A percentile compares a stretch with the other conserved stretches of the same genome.
phyloP scores from a whole-genome alignment of 768 basidiomycete genomes.

The Suillus subaureus region DNA sequence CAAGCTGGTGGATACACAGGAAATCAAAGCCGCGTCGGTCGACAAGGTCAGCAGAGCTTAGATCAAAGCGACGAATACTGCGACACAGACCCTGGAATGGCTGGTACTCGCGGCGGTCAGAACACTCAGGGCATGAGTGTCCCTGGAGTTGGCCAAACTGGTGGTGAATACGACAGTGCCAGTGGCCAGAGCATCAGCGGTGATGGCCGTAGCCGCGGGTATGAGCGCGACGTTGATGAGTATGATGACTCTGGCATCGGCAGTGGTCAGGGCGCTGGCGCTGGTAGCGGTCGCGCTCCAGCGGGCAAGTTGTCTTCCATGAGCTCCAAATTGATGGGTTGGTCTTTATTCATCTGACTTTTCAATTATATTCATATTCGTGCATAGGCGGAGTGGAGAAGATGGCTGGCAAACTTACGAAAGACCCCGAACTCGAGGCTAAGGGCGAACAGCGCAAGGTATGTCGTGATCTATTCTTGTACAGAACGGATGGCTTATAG shows the following conservation, averaged over 20 bases:
- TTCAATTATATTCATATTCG: neutral
- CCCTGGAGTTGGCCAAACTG: conserved; percentile 9
- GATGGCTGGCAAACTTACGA: conserved; percentile 11
- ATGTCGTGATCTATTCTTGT: neutral
- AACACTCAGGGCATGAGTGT: conserved; percentile 1
- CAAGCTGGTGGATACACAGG: conserved; percentile 15
- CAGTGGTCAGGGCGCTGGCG: neutral
- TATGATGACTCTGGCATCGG: conserved; percentile 10
- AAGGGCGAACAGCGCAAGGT: conserved; percentile 13
- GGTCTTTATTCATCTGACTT: neutral
- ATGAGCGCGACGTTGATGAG: conserved; percentile 14
- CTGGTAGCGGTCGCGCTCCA: conserved; percentile 1
- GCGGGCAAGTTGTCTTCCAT: neutral
- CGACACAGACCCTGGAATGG: conserved; percentile 13
- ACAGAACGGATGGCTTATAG: neutral
- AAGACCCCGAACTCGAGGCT: conserved; percentile 1
- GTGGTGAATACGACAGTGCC: neutral
- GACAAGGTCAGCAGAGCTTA: neutral
- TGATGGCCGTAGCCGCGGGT: conserved; percentile 6
- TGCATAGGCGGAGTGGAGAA: conserved; percentile 10
- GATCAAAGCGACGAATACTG: neutral
- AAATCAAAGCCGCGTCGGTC: neutral
- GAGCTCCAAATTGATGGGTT: conserved; percentile 10
- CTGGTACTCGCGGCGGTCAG: conserved; percentile 2
- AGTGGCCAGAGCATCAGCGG: neutral